A percentile compares a stretch with the other conserved stretches of the same genome.
Evolutionary conservation across 1,284 basidiomycete genomes (phyloP).

Genomic region (Lentinula novae-zelandiae): DNA sequence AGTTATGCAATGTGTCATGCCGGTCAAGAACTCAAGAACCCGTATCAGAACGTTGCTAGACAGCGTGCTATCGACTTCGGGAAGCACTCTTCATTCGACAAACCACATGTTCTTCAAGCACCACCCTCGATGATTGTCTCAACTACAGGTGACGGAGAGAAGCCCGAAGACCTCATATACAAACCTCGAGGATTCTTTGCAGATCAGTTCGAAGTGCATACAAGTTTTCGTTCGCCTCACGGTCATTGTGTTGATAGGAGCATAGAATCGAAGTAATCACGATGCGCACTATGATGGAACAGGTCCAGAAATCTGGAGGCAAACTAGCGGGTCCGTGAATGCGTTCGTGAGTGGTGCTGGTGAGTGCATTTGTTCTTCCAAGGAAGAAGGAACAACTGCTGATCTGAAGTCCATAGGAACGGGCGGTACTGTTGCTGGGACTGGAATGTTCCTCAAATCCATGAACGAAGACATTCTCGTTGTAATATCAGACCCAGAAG

Average conservation of each 20-base stretch:
- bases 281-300: slow-evolving; percentile 88
- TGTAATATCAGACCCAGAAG: slow-evolving; percentile 89
- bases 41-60: slow-evolving; percentile 73
- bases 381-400: too few relatives aligned
- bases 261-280: slow-evolving; percentile 85
- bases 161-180: slow-evolving; percentile 38
- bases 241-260: not conserved
- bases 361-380: slow-evolving; percentile 21
- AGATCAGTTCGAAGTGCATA: slow-evolving; percentile 85
- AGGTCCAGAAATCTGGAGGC: slow-evolving; percentile 94
- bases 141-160: slow-evolving; percentile 42
- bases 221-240: not conserved
- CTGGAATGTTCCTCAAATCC: slow-evolving; percentile 76
- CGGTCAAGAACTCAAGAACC: not conserved
- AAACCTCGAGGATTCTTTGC: slow-evolving; percentile 82
- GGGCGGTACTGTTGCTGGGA: slow-evolving; percentile 92
- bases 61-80: slow-evolving; percentile 76
- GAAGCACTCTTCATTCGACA: slow-evolving; percentile 33
- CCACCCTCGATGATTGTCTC: slow-evolving; percentile 52
- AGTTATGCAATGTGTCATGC: not conserved
- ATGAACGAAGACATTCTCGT: slow-evolving; percentile 65
- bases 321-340: slow-evolving; percentile 80
- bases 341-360: slow-evolving; percentile 96
- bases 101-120: slow-evolving; percentile 30
- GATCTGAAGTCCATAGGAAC: slow-evolving; percentile 54